Base-by-base conservation (phyloP, 306 rosid species). In the Castanospermum australe region DNA sequence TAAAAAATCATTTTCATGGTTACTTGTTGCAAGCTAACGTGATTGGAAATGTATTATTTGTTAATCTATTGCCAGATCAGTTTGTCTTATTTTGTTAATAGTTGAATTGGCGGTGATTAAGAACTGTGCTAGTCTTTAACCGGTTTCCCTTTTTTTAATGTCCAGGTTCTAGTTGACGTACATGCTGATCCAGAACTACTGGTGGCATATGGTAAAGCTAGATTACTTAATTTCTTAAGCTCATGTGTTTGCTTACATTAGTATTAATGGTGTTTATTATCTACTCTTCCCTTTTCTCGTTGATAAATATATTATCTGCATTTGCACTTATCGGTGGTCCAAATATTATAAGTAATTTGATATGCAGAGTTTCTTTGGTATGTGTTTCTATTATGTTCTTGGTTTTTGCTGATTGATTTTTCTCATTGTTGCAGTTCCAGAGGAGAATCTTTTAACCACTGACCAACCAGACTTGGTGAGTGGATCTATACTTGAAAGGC, bases 141-240 rank as follows among this genome's bases (percentile, higher is more conserved):
- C 25, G 12, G 57, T 39, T 79, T 78, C 36, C 57, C 59, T 60
- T 66, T 75, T 79, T 77, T 38, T 50, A 4, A 65, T 81, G 75
- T 74, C 71, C 87, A 94, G 99, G 90, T 94, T 78, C 86, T 94
- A 77, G 97, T 94, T 38, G 95, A 94, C 24, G 93, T 89, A 11
- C 97, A 66, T 81, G 89, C 88, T 63, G 92, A 94, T 82, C 97
- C 99, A 51, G 86, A 92, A 81, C 85, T 92, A 75, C 79, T 91
- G 63, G 97, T 94, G 79, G 97, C 99, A 41, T 94, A 92, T 82
- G 97, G 97, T 94, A 91, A 83, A 73, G 44, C 47, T 28, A 25
- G 33, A 35, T 82, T 79, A 30, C 62, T 79, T 59, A 33, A 75
- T 28, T 81, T 25, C 50, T 73, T 24, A 41, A 15, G 61, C 56